Evolutionary conservation across 768 basidiomycete species (phyloP).

Genomic region (Lentinula sp.): DNA sequence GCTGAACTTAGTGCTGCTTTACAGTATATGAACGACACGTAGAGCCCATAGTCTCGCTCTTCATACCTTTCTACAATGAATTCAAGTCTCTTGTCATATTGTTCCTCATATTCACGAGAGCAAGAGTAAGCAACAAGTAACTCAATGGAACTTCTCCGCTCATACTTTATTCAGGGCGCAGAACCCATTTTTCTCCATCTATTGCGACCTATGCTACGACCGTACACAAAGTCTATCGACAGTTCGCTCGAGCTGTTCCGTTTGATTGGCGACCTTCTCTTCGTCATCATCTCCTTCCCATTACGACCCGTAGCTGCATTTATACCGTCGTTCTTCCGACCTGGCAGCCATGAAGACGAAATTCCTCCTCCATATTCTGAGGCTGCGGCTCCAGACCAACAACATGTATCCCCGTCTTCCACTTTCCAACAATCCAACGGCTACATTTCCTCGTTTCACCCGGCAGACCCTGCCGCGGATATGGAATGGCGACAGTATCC

Average conservation of each 20-base stretch:
- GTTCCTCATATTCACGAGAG: slow-evolving; percentile 71
- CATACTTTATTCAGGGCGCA: slow-evolving; percentile 50
- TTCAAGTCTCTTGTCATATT: slow-evolving; percentile 68
- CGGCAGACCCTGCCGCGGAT: slow-evolving; percentile 5
- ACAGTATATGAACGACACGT: slow-evolving; percentile 59
- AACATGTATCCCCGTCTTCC: neutral
- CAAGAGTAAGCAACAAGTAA: slow-evolving; percentile 46
- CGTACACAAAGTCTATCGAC: slow-evolving; percentile 65
- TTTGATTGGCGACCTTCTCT: slow-evolving; percentile 59
- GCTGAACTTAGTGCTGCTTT: slow-evolving; percentile 52
- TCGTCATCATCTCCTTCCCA: slow-evolving; percentile 34
- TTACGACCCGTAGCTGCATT: slow-evolving; percentile 25
- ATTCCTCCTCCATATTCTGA: slow-evolving; percentile 1
- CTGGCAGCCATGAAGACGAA: neutral
- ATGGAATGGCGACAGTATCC: slow-evolving; percentile 75
- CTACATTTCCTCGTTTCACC: neutral
- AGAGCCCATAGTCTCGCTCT: slow-evolving; percentile 59
- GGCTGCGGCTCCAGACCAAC: neutral
- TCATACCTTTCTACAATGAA: slow-evolving; percentile 82
- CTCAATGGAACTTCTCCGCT: neutral
- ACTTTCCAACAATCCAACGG: neutral
- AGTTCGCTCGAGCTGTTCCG: slow-evolving; percentile 52
- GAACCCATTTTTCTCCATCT: slow-evolving; percentile 82
- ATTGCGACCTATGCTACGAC: slow-evolving; percentile 72
- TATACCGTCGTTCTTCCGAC: neutral